Percentiles rank a stretch among this genome's conserved stretches.
phyloP scores from a whole-genome alignment of 2,329 filamentous ascomycete species.

The Venturia effusa region DNA sequence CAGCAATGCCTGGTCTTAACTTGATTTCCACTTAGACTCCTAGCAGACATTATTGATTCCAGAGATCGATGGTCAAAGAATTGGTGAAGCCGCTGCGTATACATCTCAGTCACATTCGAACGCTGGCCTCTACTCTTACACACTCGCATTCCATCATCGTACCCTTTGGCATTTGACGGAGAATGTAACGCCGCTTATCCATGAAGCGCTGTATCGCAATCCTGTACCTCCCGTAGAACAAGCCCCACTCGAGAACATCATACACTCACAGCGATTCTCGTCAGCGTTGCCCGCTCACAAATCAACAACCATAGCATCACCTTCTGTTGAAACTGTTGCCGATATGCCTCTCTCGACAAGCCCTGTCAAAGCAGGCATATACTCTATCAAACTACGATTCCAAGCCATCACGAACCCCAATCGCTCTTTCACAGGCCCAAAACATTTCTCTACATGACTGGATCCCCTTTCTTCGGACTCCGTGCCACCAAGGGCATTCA shows the following conservation, averaged over 20 bases:
- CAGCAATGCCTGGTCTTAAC: too few species aligned
- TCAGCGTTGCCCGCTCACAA: neutral
- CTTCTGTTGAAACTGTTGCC: neutral
- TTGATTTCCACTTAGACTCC: too few species aligned
- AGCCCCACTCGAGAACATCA: too few species aligned
- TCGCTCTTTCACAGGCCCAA: conserved; percentile 8
- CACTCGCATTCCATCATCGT: neutral
- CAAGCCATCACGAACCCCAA: conserved; percentile 11
- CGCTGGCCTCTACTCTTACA: neutral
- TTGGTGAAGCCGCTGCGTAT: neutral
- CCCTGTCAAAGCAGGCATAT: conserved; percentile 6
- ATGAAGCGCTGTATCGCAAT: neutral
- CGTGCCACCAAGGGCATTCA: conserved; percentile 5
- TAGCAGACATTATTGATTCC: too few species aligned
- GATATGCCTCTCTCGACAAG: conserved; percentile 8
- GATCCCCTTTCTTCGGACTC: neutral
- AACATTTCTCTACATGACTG: conserved; percentile 10
- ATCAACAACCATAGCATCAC: neutral
- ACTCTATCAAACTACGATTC: conserved; percentile 11
- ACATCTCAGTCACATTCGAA: too few species aligned
- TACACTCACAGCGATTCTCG: neutral
- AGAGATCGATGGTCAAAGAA: too few species aligned
- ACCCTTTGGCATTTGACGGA: neutral
- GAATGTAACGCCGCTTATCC: neutral
- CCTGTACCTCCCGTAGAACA: neutral